Evolutionary conservation across 139 green algal species (phyloP).

Genomic region (Chlamydomonas sp.): DNA sequence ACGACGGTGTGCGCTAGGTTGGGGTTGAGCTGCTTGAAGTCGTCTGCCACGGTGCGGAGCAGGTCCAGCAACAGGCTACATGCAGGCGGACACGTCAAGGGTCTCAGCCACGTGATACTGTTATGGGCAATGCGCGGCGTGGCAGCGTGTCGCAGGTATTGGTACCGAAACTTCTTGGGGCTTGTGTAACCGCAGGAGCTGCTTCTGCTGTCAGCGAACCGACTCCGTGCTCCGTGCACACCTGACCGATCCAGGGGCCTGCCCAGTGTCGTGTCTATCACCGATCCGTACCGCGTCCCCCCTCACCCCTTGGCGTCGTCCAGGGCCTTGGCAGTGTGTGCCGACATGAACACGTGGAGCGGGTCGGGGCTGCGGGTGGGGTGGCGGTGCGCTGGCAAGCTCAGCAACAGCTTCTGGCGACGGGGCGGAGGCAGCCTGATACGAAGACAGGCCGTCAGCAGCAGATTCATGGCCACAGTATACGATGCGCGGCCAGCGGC

Average conservation of each 20-base stretch:
- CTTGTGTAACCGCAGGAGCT: not conserved
- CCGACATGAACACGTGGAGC: slow-evolving; percentile 34
- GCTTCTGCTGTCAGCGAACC: not conserved
- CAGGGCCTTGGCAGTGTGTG: not conserved
- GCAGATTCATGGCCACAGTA: not conserved
- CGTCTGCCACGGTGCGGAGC: slow-evolving; percentile 35
- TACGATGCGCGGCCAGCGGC: not conserved
- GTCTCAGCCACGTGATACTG: not conserved
- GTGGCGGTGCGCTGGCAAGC: not conserved
- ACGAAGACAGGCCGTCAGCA: not conserved
- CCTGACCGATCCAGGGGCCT: no score
- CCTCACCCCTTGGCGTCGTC: slow-evolving; percentile 37
- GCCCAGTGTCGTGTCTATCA: no score
- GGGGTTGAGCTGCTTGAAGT: slow-evolving; percentile 26
- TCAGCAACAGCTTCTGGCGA: not conserved
- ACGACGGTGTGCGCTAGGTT: slow-evolving; percentile 21
- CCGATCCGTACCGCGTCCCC: not conserved
- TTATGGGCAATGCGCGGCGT: not conserved
- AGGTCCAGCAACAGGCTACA: slow-evolving; percentile 43
- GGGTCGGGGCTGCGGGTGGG: slow-evolving; percentile 22
- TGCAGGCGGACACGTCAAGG: not conserved
- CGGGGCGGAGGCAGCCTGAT: not conserved
- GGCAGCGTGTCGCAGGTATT: not conserved
- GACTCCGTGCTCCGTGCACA: not conserved
- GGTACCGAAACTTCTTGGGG: not conserved